Evolutionary conservation across 768 basidiomycete species (phyloP).

Genomic region (Trametes cinnabarina): DNA sequence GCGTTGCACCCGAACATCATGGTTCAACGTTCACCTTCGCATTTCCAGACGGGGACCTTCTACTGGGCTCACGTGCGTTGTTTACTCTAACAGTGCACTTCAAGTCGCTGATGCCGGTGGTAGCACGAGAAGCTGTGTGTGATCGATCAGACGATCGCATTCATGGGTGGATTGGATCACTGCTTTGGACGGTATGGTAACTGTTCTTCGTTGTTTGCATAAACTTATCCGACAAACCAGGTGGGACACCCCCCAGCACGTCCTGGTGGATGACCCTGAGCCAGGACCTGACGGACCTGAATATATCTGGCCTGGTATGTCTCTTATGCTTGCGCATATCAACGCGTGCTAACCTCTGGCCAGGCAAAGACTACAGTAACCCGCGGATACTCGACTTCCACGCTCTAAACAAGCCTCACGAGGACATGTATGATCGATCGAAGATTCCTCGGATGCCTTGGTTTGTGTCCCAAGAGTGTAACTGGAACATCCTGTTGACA

Average conservation of each 20-base stretch:
- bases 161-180: constrained; percentile 96
- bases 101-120: background rate
- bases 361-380: constrained; percentile 95
- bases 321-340: background rate
- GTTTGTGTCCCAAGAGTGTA: constrained; percentile 41
- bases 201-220: background rate
- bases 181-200: constrained; percentile 74
- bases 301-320: constrained; percentile 81
- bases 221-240: constrained; percentile 35
- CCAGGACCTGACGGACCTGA: constrained; percentile 52
- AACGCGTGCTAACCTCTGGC: background rate
- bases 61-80: constrained; percentile 94
- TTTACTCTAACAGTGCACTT: background rate
- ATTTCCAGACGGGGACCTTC: constrained; percentile 95
- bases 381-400: constrained; percentile 85
- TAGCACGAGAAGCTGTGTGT: constrained; percentile 98
- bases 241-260: constrained; percentile 97
- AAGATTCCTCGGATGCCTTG: constrained; percentile 96
- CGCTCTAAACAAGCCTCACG: constrained; percentile 81
- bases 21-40: constrained; percentile 95
- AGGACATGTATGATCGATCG: constrained; percentile 91
- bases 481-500: background rate
- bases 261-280: constrained; percentile 82
- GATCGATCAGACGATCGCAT: constrained; percentile 94
- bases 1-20: constrained; percentile 88